Percentiles rank a stretch among this genome's conserved stretches.
phyloP scores from a whole-genome alignment of 306 rosid species.

The Prunus mume region DNA sequence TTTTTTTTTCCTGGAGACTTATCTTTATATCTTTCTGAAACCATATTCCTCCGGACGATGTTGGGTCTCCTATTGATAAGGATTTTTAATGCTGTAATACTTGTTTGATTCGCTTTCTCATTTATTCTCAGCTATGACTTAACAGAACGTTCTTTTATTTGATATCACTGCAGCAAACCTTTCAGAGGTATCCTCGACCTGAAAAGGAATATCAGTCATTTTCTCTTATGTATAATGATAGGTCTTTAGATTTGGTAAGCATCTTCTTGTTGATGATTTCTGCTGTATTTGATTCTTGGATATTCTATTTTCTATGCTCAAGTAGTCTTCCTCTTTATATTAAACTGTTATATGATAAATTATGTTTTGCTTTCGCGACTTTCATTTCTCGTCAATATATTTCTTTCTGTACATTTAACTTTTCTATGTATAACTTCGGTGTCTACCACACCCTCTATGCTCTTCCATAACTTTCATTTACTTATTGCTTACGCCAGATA shows the following conservation, averaged over 20 bases:
- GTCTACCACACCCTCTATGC: background rate
- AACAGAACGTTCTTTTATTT: background rate
- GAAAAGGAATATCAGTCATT: slow-evolving; percentile 87
- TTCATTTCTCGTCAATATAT: background rate
- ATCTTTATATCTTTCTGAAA: background rate
- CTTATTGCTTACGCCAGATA: slow-evolving; percentile 51
- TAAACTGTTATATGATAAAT: background rate
- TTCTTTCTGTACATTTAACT: background rate
- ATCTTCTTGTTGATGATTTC: slow-evolving; percentile 14
- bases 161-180: slow-evolving; percentile 51
- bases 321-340: background rate
- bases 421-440: background rate
- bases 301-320: background rate
- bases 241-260: slow-evolving; percentile 73
- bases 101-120: background rate
- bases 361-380: background rate
- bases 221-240: slow-evolving; percentile 71
- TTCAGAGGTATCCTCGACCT: slow-evolving; percentile 79
- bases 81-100: background rate
- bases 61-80: background rate
- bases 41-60: background rate
- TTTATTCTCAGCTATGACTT: background rate
- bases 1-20: background rate
- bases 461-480: background rate
- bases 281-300: background rate